Percentiles rank a stretch among this genome's conserved stretches.
Conservation (phyloP, 2,329 filamentous ascomycete species). For the Diaporthe vaccinii region DNA sequence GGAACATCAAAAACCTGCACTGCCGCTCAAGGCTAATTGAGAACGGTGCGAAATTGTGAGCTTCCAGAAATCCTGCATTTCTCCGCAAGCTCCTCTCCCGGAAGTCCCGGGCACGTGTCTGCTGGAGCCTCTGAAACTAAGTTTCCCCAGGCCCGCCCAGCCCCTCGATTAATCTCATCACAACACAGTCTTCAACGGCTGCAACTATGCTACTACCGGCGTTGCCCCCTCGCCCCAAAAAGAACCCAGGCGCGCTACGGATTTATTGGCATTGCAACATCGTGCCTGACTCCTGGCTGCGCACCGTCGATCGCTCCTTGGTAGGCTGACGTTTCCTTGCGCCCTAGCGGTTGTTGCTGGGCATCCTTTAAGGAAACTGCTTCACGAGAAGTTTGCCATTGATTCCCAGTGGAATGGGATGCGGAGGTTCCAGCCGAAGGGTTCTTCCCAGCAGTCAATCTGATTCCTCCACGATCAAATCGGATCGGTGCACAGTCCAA, state of each 20-base stretch:
- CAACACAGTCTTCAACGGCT: constrained; percentile 24
- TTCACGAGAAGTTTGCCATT: background rate
- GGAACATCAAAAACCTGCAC: constrained; percentile 16
- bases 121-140: constrained; percentile 30
- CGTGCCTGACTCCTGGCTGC: background rate
- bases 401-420: background rate
- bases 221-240: background rate
- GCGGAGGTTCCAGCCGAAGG: too few relatives aligned
- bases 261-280: constrained; percentile 16
- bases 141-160: constrained; percentile 36
- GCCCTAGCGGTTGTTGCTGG: background rate
- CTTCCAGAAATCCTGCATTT: constrained; percentile 29
- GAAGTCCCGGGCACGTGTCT: constrained; percentile 34
- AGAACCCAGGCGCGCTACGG: background rate
- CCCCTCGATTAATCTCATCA: constrained; percentile 32
- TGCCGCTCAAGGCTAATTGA: background rate
- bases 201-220: background rate
- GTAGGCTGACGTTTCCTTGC: background rate
- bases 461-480: constrained; percentile 10
- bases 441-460: background rate
- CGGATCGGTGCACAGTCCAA: constrained; percentile 28
- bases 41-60: constrained; percentile 16
- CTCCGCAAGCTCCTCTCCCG: constrained; percentile 35
- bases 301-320: background rate
- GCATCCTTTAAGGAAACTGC: background rate